Conservation (phyloP, 1,139 yeast genomes). For the Candida dubliniensis region DNA sequence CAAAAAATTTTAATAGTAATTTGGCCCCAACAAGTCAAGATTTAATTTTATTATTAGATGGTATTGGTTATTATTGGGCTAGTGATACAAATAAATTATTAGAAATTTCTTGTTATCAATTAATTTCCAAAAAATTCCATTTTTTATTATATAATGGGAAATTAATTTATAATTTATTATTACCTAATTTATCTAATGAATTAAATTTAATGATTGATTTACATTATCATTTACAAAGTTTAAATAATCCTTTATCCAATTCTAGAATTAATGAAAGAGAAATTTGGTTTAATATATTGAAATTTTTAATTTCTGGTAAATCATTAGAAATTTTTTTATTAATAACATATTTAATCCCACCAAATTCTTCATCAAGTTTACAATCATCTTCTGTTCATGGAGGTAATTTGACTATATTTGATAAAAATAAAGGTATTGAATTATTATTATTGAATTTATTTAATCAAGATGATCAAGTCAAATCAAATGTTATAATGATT, state of each 20-base stretch:
- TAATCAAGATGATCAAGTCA: slow-evolving; percentile 40
- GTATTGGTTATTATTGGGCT: slow-evolving; percentile 47
- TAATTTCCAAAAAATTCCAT: slow-evolving; percentile 40
- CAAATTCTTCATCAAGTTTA: slow-evolving; percentile 42
- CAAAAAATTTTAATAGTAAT: slow-evolving; percentile 35
- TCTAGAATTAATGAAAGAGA: slow-evolving; percentile 33
- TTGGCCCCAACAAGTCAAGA: slow-evolving; percentile 18
- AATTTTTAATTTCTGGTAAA: slow-evolving; percentile 46
- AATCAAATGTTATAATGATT: slow-evolving; percentile 44
- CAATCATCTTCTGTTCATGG: slow-evolving; percentile 43
- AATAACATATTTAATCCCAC: slow-evolving; percentile 46
- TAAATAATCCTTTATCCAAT: slow-evolving; percentile 21
- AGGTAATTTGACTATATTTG: slow-evolving; percentile 45
- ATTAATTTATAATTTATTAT: slow-evolving; percentile 33
- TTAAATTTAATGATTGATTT: slow-evolving; percentile 46
- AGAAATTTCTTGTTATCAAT: slow-evolving; percentile 47
- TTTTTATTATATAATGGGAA: slow-evolving; percentile 34
- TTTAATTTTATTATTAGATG: slow-evolving; percentile 37
- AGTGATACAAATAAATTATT: slow-evolving; percentile 43
- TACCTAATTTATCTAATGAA: slow-evolving; percentile 44
- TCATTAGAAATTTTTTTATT: slow-evolving; percentile 43
- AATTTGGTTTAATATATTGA: slow-evolving; percentile 48
- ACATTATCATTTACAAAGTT: slow-evolving; percentile 44
- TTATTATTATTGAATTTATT: slow-evolving; percentile 37
- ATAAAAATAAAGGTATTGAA: slow-evolving; percentile 50